phyloP scores from a whole-genome alignment of 2,329 filamentous ascomycete species.

The Epichloe scottii region DNA sequence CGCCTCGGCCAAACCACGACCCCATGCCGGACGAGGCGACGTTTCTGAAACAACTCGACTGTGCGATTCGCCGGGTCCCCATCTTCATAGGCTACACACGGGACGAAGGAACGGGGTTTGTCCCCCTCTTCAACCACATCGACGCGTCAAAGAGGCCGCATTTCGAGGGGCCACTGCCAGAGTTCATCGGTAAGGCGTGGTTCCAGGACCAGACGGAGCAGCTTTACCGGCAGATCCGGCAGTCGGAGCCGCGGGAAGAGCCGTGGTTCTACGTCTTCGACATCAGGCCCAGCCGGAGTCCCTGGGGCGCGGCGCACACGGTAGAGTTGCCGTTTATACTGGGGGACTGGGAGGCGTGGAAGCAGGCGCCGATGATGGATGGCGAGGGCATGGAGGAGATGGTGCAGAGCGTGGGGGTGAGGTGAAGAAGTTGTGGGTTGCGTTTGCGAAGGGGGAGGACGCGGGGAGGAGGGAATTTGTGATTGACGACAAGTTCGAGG shows the following conservation, averaged over 20 bases:
- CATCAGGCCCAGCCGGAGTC: conserved; percentile 4
- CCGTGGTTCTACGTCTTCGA: conserved; percentile 7
- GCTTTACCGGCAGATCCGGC: too few relatives aligned
- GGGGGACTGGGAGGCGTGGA: conserved; percentile 6
- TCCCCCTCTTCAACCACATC: neutral
- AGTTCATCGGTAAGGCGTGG: too few relatives aligned
- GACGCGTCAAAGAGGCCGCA: too few relatives aligned
- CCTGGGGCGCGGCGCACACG: conserved; percentile 7
- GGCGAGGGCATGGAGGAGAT: neutral
- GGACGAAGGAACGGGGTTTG: conserved; percentile 5
- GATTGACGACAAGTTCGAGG: neutral
- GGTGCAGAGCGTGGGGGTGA: conserved; percentile 5
- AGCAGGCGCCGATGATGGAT: conserved; percentile 10
- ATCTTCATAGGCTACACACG: conserved; percentile 5
- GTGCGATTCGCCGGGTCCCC: neutral
- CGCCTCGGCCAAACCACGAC: neutral
- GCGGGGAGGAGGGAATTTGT: neutral
- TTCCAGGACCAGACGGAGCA: too few relatives aligned
- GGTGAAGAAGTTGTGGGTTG: too few relatives aligned
- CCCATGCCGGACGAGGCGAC: neutral
- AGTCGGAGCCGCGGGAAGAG: neutral
- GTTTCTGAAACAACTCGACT: conserved; percentile 1
- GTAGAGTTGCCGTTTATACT: conserved; percentile 7
- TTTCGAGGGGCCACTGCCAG: too few relatives aligned
- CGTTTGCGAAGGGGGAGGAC: neutral